A percentile compares a stretch with the other conserved stretches of the same genome.
Conservation (phyloP, 2,329 filamentous ascomycete species). For the Calonectria crousiana region DNA sequence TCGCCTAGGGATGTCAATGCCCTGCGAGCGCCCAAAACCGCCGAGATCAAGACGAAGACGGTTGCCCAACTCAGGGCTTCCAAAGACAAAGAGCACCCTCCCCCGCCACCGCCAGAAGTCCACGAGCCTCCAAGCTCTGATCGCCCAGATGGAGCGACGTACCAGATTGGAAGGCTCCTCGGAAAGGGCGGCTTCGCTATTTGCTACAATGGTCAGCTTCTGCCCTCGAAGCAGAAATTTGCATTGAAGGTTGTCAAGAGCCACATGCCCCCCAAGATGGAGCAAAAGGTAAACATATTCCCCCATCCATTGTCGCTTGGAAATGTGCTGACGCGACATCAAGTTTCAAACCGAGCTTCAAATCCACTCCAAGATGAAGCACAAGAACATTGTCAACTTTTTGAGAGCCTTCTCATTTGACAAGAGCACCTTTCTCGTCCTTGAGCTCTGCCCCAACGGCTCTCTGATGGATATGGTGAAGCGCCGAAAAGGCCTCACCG, state of each 20-base stretch:
- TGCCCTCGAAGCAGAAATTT: constrained; percentile 75
- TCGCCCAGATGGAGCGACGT: constrained; percentile 76
- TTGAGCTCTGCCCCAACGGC: constrained; percentile 95
- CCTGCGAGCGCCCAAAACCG: constrained; percentile 62
- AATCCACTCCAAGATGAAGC: constrained; percentile 97
- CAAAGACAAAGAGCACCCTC: constrained; percentile 76
- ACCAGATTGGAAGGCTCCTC: constrained; percentile 79
- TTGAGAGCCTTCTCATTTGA: constrained; percentile 93
- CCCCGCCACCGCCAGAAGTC: constrained; percentile 71
- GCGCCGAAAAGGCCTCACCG: constrained; percentile 87
- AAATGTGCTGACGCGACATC: constrained; percentile 30
- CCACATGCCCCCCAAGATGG: constrained; percentile 85
- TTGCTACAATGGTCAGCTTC: constrained; percentile 79
- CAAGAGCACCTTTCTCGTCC: constrained; percentile 89
- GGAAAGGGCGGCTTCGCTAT: constrained; percentile 88
- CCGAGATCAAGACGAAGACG: constrained; percentile 65
- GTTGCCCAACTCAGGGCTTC: constrained; percentile 65
- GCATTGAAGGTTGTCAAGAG: constrained; percentile 88
- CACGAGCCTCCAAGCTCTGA: constrained; percentile 75
- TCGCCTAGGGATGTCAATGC: constrained; percentile 75
- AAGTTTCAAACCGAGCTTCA: constrained; percentile 87
- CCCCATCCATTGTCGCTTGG: constrained; percentile 18
- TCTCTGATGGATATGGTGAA: constrained; percentile 99
- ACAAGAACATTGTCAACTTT: constrained; percentile 96
- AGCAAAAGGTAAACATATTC: constrained; percentile 75